Conservation (phyloP, 345 rosid genomes). For the Aquilaria sinensis region DNA sequence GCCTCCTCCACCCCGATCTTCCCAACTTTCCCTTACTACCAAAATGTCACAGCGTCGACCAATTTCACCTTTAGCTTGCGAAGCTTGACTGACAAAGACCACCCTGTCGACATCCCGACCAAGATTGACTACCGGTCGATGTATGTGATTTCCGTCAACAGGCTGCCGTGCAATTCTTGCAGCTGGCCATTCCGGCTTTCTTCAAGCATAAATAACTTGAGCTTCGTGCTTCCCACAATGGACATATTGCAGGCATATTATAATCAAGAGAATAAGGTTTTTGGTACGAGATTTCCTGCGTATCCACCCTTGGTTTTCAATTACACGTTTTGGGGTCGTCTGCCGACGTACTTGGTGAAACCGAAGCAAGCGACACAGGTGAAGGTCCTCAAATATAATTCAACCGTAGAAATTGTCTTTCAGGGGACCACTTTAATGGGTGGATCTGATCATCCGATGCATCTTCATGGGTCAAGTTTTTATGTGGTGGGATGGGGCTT, state of each 20-base stretch:
- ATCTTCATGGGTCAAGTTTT: slow-evolving; percentile 25
- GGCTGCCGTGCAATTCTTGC: slow-evolving; percentile 3
- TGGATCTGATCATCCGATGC: slow-evolving; percentile 21
- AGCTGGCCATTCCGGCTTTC: too few species aligned
- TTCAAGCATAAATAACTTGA: slow-evolving; percentile 30
- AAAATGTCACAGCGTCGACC: slow-evolving; percentile 6
- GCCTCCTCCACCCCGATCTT: slow-evolving; percentile 6
- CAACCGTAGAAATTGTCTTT: slow-evolving; percentile 16
- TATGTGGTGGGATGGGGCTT: slow-evolving; percentile 19
- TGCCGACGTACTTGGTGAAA: too few species aligned
- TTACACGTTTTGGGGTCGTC: not conserved
- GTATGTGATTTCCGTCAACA: slow-evolving; percentile 14
- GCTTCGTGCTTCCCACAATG: slow-evolving; percentile 19
- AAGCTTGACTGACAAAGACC: slow-evolving; percentile 16
- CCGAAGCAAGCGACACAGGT: slow-evolving; percentile 2
- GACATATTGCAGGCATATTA: slow-evolving; percentile 43
- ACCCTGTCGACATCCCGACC: slow-evolving; percentile 24
- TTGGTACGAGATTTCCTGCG: slow-evolving; percentile 6
- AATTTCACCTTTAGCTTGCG: not conserved
- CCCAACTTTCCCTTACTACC: slow-evolving; percentile 3
- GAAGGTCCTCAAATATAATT: slow-evolving; percentile 12
- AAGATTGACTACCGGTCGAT: slow-evolving; percentile 10
- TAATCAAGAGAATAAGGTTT: slow-evolving; percentile 8
- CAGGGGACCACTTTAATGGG: slow-evolving; percentile 12
- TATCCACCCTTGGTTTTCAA: slow-evolving; percentile 5